Evolutionary conservation across 169 alveolate species (phyloP), one percentile per base, ranked within the genome.

Genomic region (Plasmodium billcollinsi): DNA sequence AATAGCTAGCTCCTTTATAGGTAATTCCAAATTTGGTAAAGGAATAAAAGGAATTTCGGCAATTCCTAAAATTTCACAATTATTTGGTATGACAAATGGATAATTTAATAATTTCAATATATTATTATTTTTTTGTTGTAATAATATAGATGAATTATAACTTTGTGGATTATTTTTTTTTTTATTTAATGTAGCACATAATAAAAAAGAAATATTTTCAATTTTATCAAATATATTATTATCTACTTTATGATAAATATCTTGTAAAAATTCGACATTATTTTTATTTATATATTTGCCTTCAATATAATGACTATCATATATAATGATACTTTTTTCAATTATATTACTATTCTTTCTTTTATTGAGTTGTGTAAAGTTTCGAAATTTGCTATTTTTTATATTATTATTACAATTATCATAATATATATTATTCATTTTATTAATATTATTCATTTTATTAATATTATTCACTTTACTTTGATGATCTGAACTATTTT

Each of bases 31-130:
- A 24, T 45, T 70, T 2, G 67, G 14, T 6, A 24, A 33, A 8
- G 59, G 54, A 9, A 65, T 66, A 50, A 78, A 29, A 7, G 89
- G 89, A 24, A 78, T 70, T 78, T 78, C 76, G 0, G 78, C 56
- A 33, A 65, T 65, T 4, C 78, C 89, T 33, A 78, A 9, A 14
- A 78, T 50, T 78, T 78, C 89, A 14, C 69, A 78, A 54, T 71
- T 65, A 21, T 66, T 24, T n/a, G 89, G 89, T 21, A 78, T 39
- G 39, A 54, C 9, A 71, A 78, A 78, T 50, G 89, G 89, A 18
- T 56, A 43, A 4, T 63, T 67, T 12, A 78, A 71, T 11, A 70
- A 14, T 49, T 78, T 66, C n/a, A 78, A 62, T 7, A 74, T 74
- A 45, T 67, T 63, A 29, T 7, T 20, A 50, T 66, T 63, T 45